phyloP scores from a whole-genome alignment of 1,284 basidiomycete genomes.

The Ceratobasidium sp. region DNA sequence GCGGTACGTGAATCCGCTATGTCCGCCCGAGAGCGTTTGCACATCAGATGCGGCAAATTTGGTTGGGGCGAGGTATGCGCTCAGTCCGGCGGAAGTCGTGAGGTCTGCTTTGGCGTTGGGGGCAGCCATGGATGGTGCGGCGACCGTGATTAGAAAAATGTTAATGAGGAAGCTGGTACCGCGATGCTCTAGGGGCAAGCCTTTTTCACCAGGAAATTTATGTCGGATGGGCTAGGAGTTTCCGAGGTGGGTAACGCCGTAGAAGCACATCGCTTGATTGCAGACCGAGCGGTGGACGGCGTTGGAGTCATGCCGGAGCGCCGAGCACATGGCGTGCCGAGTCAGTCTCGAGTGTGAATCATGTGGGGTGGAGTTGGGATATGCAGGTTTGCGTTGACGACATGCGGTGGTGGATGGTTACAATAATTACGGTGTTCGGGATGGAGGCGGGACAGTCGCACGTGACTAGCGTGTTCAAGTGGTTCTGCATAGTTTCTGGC shows the following conservation, averaged over 20 bases:
- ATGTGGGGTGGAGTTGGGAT: too few species aligned
- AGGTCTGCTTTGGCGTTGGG: background rate
- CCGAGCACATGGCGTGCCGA: background rate
- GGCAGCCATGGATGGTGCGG: background rate
- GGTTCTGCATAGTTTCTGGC: too few species aligned
- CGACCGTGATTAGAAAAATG: background rate
- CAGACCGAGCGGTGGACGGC: background rate
- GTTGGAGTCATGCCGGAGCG: background rate
- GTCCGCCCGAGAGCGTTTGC: background rate
- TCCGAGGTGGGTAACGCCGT: too few species aligned
- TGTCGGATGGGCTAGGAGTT: background rate
- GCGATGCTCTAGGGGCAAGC: background rate
- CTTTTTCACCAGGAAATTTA: background rate
- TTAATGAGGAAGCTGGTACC: background rate
- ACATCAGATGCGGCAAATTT: background rate
- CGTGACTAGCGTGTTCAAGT: too few species aligned
- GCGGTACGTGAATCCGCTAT: background rate
- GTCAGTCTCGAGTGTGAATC: too few species aligned
- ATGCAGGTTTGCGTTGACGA: too few species aligned
- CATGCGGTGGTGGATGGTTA: too few species aligned
- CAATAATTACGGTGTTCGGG: too few species aligned
- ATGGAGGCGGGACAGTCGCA: too few species aligned
- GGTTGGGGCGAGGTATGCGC: background rate
- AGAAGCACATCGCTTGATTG: too few species aligned
- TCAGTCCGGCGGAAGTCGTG: background rate